Percentiles rank a stretch among this genome's conserved stretches.
phyloP scores from a whole-genome alignment of 129 eudicot genomes.

The Pittosporum tobira region DNA sequence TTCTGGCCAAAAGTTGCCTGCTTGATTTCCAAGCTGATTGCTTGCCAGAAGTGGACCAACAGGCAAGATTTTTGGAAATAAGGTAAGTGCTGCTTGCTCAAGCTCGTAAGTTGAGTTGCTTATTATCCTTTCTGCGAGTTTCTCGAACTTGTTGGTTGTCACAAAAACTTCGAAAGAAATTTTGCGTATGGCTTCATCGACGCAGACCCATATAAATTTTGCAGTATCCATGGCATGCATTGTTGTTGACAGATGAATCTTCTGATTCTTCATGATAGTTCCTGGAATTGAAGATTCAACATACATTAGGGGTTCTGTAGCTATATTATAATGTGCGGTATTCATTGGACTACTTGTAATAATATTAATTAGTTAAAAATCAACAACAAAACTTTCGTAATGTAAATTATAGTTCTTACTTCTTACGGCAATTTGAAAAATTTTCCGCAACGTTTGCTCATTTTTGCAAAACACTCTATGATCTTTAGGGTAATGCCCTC shows the following conservation, averaged over 20 bases:
- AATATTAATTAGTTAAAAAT: too few species aligned
- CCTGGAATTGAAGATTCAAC: too few species aligned
- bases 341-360: too few species aligned
- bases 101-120: slow-evolving; percentile 34
- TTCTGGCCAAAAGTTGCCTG: slow-evolving; percentile 13
- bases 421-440: too few species aligned
- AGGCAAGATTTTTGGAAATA: slow-evolving; percentile 10
- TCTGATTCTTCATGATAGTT: slow-evolving; percentile 13
- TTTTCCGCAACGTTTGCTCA: too few species aligned
- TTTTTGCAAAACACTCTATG: too few species aligned
- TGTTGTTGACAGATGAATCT: slow-evolving; percentile 30
- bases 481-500: too few species aligned
- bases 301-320: too few species aligned
- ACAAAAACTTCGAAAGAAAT: slow-evolving; percentile 8
- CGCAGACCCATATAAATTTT: slow-evolving; percentile 22
- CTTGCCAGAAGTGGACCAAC: slow-evolving; percentile 20
- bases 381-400: too few species aligned
- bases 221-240: slow-evolving; percentile 34
- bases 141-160: background rate
- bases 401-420: too few species aligned
- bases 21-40: background rate
- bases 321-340: too few species aligned
- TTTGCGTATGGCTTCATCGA: slow-evolving; percentile 14
- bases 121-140: slow-evolving; percentile 18
- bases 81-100: slow-evolving; percentile 23